A percentile compares a stretch with the other conserved stretches of the same genome.
phyloP scores from a whole-genome alignment of 495 filamentous ascomycete species.

The Aspergillus avenaceus region DNA sequence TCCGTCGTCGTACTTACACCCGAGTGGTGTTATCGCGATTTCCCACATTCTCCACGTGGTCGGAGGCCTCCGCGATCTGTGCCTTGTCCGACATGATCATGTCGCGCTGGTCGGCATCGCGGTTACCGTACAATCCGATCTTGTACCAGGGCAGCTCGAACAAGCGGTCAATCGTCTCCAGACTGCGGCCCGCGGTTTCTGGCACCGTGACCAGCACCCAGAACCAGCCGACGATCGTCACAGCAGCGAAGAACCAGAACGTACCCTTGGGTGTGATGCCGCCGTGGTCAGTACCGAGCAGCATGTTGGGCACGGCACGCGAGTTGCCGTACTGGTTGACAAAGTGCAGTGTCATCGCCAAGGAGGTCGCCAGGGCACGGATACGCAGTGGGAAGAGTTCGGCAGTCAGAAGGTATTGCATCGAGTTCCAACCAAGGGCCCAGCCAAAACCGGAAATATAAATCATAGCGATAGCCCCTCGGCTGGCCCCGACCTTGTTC shows the following conservation, averaged over 20 bases:
- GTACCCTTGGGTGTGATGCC: constrained; percentile 49
- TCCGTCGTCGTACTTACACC: neutral
- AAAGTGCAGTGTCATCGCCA: constrained; percentile 59
- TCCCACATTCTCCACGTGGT: constrained; percentile 4
- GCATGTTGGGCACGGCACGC: constrained; percentile 53
- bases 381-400: constrained; percentile 67
- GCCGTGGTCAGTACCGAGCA: constrained; percentile 38
- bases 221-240: constrained; percentile 53
- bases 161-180: constrained; percentile 60
- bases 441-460: constrained; percentile 64
- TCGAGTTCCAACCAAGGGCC: constrained; percentile 71
- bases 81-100: constrained; percentile 25
- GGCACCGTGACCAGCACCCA: constrained; percentile 56
- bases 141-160: constrained; percentile 65
- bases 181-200: constrained; percentile 36
- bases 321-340: constrained; percentile 70
- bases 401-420: constrained; percentile 72
- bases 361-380: constrained; percentile 38
- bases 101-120: constrained; percentile 50
- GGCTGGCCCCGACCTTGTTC: constrained; percentile 33
- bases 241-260: constrained; percentile 64
- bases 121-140: constrained; percentile 58
- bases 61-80: constrained; percentile 9
- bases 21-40: neutral
- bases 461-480: constrained; percentile 61